A percentile compares a stretch with the other conserved stretches of the same genome.
These are phyloP conservation scores for Elongisporangium senticosum DNA, from an alignment of 352 stramenopile genomes.

Conservation along the genomic window DNA sequence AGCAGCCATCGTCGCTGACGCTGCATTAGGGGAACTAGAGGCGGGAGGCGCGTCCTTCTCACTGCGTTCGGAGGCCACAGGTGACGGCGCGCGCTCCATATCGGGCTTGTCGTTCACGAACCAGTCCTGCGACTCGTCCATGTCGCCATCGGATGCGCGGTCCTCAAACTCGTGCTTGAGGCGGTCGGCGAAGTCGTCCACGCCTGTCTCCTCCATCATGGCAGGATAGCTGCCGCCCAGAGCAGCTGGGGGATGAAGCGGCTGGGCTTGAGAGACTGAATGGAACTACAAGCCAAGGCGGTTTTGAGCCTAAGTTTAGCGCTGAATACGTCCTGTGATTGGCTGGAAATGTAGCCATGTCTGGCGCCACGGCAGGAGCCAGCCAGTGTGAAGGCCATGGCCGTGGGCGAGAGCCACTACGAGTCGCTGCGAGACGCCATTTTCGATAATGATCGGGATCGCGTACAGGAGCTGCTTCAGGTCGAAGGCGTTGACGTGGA, in stretches of 20 bases:
- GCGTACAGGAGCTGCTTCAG: constrained; percentile 36
- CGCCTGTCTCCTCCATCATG: constrained; percentile 11
- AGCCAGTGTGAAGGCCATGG: background rate
- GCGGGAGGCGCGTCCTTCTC: constrained; percentile 9
- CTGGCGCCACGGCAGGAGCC: too few relatives aligned
- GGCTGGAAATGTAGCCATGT: background rate
- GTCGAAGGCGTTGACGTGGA: constrained; percentile 45
- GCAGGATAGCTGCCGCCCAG: background rate
- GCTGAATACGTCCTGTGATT: constrained; percentile 3
- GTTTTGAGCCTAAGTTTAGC: background rate
- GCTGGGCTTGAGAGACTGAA: background rate
- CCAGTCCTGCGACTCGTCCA: constrained; percentile 67
- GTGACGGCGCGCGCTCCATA: constrained; percentile 16
- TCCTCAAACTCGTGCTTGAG: constrained; percentile 73
- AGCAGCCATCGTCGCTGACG: background rate
- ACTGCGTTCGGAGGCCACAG: constrained; percentile 19
- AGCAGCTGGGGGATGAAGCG: background rate
- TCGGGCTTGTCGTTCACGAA: constrained; percentile 71
- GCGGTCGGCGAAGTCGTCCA: constrained; percentile 61
- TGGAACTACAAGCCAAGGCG: background rate
- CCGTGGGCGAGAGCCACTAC: constrained; percentile 37
- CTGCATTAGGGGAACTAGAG: background rate
- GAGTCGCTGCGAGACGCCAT: constrained; percentile 67
- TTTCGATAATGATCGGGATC: constrained; percentile 54
- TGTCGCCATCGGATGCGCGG: constrained; percentile 34